phyloP scores from a whole-genome alignment of 495 filamentous ascomycete genomes.

The Neurospora tetraspora region DNA sequence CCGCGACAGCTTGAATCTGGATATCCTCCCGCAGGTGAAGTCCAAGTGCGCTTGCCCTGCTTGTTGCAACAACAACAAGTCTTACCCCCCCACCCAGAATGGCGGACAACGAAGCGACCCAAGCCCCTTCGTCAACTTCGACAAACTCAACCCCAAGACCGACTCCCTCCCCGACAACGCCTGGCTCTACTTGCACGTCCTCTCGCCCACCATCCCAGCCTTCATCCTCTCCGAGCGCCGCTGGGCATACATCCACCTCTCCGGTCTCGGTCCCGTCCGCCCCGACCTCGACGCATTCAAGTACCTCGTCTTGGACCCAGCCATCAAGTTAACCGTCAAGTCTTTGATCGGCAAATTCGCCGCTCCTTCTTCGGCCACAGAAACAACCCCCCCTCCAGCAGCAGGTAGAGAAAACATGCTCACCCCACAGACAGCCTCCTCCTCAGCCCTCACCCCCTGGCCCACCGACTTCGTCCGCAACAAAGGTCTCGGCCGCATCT shows the following conservation, averaged over 20 bases:
- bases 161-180: constrained; percentile 17
- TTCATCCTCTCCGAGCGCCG: constrained; percentile 29
- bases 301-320: constrained; percentile 29
- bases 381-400: not conserved
- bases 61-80: constrained; percentile 9
- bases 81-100: not conserved
- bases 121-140: constrained; percentile 23
- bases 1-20: constrained; percentile 1
- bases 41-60: constrained; percentile 21
- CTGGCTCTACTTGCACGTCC: constrained; percentile 22
- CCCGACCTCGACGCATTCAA: constrained; percentile 26
- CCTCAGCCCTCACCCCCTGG: constrained; percentile 23
- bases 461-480: constrained; percentile 34
- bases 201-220: constrained; percentile 24
- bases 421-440: constrained; percentile 8
- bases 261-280: constrained; percentile 11
- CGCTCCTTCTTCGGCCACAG: not conserved
- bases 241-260: constrained; percentile 21
- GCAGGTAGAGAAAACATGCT: not conserved
- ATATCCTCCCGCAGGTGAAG: constrained; percentile 24
- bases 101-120: not conserved
- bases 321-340: constrained; percentile 30
- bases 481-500: constrained; percentile 40
- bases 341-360: constrained; percentile 32
- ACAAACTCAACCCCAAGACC: constrained; percentile 22